These are phyloP conservation scores for Fragaria vesca DNA, from an alignment of 306 rosid genomes.

Conservation along the genomic window DNA sequence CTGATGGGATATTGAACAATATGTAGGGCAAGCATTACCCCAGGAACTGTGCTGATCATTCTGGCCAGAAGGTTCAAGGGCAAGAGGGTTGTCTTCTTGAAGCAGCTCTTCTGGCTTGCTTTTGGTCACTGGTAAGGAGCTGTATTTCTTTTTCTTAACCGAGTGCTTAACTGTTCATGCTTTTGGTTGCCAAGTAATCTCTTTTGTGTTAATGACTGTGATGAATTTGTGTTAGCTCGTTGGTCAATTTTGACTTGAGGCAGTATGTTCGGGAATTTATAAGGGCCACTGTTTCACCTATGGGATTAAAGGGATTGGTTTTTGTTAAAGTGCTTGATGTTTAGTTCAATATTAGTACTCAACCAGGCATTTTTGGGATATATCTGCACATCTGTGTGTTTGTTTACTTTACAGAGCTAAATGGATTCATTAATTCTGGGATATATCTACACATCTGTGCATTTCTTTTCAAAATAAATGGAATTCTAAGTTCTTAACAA, in stretches of 20 bases:
- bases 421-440: not conserved
- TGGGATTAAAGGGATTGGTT: not conserved
- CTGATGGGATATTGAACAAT: not conserved
- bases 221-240: not conserved
- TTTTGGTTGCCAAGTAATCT: not conserved
- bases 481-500: too few relatives aligned
- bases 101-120: slow-evolving; percentile 14
- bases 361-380: not conserved
- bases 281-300: not conserved
- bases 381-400: not conserved
- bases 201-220: not conserved
- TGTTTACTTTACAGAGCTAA: not conserved
- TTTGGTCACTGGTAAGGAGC: slow-evolving; percentile 1
- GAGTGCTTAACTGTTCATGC: too few relatives aligned
- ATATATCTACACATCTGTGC: too few relatives aligned
- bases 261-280: too few relatives aligned
- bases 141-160: not conserved
- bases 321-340: too few relatives aligned
- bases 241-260: too few relatives aligned
- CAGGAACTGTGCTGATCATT: slow-evolving; percentile 1
- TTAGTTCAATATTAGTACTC: too few relatives aligned
- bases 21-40: slow-evolving; percentile 5
- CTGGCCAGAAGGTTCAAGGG: slow-evolving; percentile 11
- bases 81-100: slow-evolving; percentile 5
- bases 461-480: too few relatives aligned